Evolutionary conservation across 1,139 yeast genomes (phyloP).

Genomic region (Taphrina communis): DNA sequence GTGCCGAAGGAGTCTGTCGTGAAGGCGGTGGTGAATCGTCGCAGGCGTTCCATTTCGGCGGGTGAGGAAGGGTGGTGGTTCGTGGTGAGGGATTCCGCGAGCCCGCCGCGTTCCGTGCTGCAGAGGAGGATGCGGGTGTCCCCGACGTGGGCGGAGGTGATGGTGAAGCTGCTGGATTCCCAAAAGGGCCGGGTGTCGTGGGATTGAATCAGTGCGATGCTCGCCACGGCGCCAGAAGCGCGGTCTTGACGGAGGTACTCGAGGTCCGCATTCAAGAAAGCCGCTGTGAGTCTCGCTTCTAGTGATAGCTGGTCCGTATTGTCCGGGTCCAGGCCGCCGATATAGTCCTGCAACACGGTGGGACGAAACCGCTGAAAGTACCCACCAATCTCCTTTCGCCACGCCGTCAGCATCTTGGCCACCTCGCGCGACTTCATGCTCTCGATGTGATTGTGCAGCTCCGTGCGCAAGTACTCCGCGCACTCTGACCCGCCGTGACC

Average conservation of each 20-base stretch:
- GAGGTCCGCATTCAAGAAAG: slow-evolving; percentile 67
- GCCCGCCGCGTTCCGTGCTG: slow-evolving; percentile 66
- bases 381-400: slow-evolving; percentile 38
- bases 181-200: slow-evolving; percentile 64
- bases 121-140: slow-evolving; percentile 88
- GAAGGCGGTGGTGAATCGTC: slow-evolving; percentile 72
- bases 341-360: slow-evolving; percentile 33
- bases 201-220: slow-evolving; percentile 72
- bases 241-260: slow-evolving; percentile 61
- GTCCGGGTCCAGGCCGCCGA: slow-evolving; percentile 41
- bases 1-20: slow-evolving; percentile 94
- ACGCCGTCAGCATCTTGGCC: slow-evolving; percentile 39
- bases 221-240: slow-evolving; percentile 66
- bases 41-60: slow-evolving; percentile 72
- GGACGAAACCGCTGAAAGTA: slow-evolving; percentile 37
- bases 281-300: slow-evolving; percentile 59
- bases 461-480: slow-evolving; percentile 24
- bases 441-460: slow-evolving; percentile 61
- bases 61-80: slow-evolving; percentile 89
- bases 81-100: slow-evolving; percentile 76
- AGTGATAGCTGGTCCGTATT: slow-evolving; percentile 34
- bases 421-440: slow-evolving; percentile 50
- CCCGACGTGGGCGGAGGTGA: slow-evolving; percentile 90
- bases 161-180: slow-evolving; percentile 69
- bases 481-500: slow-evolving; percentile 40